Percentiles rank a stretch among this genome's conserved stretches.
These are phyloP conservation scores for Coemansia sp. DNA, from an alignment of 192 early-diverging fungal species.

Conservation along the genomic window DNA sequence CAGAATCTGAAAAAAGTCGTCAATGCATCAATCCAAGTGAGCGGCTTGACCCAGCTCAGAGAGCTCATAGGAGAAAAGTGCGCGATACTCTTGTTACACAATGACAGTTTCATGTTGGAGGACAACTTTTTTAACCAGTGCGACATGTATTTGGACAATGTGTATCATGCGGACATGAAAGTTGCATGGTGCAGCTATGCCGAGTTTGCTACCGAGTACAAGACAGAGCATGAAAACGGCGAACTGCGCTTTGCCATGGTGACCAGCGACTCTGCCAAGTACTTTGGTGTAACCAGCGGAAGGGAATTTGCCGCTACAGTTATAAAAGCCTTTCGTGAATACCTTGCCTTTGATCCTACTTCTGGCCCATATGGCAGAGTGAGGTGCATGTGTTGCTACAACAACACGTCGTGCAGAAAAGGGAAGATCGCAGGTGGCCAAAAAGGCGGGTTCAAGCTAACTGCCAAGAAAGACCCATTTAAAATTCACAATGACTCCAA, in stretches of 20 bases:
- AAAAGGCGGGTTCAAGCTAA: too few relatives aligned
- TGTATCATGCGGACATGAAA: neutral
- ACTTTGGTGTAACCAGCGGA: neutral
- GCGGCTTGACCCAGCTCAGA: too few relatives aligned
- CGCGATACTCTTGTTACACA: neutral
- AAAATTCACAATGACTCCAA: too few relatives aligned
- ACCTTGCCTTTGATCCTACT: neutral
- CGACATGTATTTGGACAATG: neutral
- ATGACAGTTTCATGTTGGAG: neutral
- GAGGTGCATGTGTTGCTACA: too few relatives aligned
- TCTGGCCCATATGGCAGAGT: neutral
- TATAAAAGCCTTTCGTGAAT: neutral
- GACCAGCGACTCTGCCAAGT: neutral
- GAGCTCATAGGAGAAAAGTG: neutral
- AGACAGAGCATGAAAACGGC: neutral
- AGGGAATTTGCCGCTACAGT: neutral
- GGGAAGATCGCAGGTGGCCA: too few relatives aligned
- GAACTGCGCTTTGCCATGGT: neutral
- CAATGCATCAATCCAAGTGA: too few relatives aligned
- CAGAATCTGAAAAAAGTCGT: too few relatives aligned
- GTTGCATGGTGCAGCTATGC: neutral
- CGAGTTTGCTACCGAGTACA: neutral
- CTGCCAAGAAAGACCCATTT: too few relatives aligned
- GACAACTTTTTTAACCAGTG: neutral
- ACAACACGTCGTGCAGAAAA: too few relatives aligned